phyloP scores from a whole-genome alignment of 176 grass and related monocot species.

The Stipa capillata region DNA sequence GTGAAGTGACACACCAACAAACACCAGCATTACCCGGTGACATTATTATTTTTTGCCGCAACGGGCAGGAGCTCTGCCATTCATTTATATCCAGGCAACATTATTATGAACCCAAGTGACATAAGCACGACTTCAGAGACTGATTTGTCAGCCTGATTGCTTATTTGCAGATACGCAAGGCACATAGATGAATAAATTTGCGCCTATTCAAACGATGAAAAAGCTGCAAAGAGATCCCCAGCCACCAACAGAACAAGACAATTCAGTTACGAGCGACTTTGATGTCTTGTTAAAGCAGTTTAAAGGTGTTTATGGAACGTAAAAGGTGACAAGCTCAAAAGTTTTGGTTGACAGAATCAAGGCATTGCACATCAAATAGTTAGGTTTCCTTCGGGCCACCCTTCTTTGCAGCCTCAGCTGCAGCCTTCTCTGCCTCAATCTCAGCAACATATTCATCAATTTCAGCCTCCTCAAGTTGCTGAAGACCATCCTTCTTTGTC shows the following conservation, averaged over 20 bases:
- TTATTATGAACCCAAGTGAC: background rate
- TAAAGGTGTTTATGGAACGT: background rate
- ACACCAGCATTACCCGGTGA: background rate
- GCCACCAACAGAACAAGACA: background rate
- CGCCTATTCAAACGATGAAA: background rate
- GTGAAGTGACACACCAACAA: background rate
- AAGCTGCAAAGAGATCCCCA: background rate
- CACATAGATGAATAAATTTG: background rate
- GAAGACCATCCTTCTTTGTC: constrained; percentile 60
- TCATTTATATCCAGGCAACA: background rate
- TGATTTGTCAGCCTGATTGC: background rate
- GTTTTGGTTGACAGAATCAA: background rate
- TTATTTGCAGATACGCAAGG: no score
- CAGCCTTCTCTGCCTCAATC: constrained; percentile 94
- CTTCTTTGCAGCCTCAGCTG: constrained; percentile 96
- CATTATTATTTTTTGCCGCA: no score
- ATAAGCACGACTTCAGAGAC: background rate
- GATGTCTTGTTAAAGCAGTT: constrained; percentile 12
- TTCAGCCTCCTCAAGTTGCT: constrained; percentile 67
- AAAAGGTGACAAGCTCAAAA: background rate
- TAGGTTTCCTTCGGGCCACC: constrained; percentile 51
- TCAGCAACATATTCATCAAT: constrained; percentile 95
- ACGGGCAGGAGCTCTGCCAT: no score
- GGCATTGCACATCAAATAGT: background rate
- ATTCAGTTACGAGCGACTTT: background rate